A percentile compares a stretch with the other conserved stretches of the same genome.
Conservation (phyloP, 331 rosid genomes). For the Stylosanthes scabra region DNA sequence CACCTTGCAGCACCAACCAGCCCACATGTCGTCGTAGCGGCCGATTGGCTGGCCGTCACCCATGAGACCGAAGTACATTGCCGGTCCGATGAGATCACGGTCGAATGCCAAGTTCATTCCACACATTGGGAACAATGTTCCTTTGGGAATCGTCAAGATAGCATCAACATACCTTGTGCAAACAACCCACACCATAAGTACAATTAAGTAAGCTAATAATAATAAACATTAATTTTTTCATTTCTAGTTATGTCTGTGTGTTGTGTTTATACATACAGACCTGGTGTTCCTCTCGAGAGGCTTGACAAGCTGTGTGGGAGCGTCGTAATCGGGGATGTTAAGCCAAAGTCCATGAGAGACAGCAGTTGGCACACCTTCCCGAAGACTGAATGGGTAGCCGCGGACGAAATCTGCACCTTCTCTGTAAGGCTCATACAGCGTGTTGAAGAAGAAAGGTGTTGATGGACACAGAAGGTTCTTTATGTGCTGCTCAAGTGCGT, state of each 20-base stretch:
- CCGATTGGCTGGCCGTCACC: constrained; percentile 66
- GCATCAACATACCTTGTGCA: constrained; percentile 56
- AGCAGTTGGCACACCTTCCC: constrained; percentile 60
- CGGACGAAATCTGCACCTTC: constrained; percentile 64
- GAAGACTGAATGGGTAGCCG: constrained; percentile 63
- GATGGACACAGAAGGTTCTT: constrained; percentile 55
- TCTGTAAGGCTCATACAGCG: constrained; percentile 57
- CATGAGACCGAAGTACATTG: constrained; percentile 65
- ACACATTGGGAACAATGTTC: constrained; percentile 60
- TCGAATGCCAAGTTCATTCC: constrained; percentile 64
- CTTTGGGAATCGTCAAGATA: constrained; percentile 55
- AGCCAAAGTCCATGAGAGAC: constrained; percentile 65
- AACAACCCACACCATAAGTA: constrained; percentile 13
- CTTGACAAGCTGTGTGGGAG: constrained; percentile 65
- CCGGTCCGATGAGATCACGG: constrained; percentile 59
- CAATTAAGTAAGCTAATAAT: not conserved
- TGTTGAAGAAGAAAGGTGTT: constrained; percentile 57
- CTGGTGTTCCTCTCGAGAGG: constrained; percentile 63
- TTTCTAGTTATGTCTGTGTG: no score
- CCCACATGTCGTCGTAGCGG: constrained; percentile 65
- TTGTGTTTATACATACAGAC: no score
- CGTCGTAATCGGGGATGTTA: constrained; percentile 62
- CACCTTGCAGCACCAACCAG: constrained; percentile 64
- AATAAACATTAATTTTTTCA: no score
- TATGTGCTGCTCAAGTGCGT: constrained; percentile 60